These are phyloP conservation scores for Nakazawaea ernobii DNA, from an alignment of 805 yeast species.

Conservation along the genomic window DNA sequence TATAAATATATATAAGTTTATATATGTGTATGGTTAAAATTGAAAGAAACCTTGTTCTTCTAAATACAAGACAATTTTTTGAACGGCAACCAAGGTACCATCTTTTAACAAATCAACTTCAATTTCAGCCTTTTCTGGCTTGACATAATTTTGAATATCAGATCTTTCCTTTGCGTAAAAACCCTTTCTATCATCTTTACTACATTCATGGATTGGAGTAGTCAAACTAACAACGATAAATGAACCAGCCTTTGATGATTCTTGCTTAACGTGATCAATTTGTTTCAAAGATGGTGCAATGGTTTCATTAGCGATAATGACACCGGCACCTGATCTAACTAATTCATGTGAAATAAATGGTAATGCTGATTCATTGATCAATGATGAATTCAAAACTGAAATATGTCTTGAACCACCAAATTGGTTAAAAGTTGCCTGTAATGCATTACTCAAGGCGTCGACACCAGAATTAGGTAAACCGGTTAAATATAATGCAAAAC, in stretches of 20 bases:
- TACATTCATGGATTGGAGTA: constrained; percentile 41
- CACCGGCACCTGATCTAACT: constrained; percentile 88
- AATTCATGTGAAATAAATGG: constrained; percentile 69
- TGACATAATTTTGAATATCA: constrained; percentile 42
- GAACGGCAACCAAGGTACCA: constrained; percentile 65
- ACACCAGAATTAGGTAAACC: constrained; percentile 56
- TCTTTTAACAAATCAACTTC: constrained; percentile 47
- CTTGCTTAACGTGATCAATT: constrained; percentile 35
- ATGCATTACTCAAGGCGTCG: constrained; percentile 69
- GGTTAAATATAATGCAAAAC: constrained; percentile 71
- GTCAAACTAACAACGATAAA: constrained; percentile 47
- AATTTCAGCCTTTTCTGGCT: constrained; percentile 52
- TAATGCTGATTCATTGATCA: constrained; percentile 31
- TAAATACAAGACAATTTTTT: constrained; percentile 63
- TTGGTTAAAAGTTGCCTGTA: constrained; percentile 88
- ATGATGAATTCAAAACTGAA: constrained; percentile 40
- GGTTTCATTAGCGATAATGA: constrained; percentile 53
- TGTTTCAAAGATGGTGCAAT: constrained; percentile 39
- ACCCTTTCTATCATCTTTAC: constrained; percentile 45
- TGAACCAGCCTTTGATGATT: constrained; percentile 42
- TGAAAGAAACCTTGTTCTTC: constrained; percentile 81
- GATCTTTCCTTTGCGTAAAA: constrained; percentile 38
- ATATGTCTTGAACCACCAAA: constrained; percentile 79
- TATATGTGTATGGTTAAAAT: constrained; percentile 24
- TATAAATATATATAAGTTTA: no score